Percentiles rank a stretch among this genome's conserved stretches.
These are phyloP conservation scores for Rhizopus stolonifer DNA, from an alignment of 371 early-diverging fungal genomes.

Conservation along the genomic window DNA sequence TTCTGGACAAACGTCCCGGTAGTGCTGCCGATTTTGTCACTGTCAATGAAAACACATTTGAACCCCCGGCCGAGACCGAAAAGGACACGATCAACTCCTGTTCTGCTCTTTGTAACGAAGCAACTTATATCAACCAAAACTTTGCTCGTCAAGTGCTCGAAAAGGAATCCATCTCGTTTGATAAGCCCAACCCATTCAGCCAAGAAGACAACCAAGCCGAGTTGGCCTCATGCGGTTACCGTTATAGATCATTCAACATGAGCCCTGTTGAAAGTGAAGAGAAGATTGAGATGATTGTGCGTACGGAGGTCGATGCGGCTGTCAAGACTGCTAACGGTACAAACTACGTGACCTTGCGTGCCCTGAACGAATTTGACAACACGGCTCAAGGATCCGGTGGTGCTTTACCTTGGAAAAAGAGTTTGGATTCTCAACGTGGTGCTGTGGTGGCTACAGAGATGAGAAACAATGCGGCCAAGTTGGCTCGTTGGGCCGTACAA, in stretches of 20 bases:
- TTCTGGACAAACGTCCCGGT: constrained; percentile 91
- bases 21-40: constrained; percentile 76
- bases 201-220: constrained; percentile 53
- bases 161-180: constrained; percentile 50
- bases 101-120: constrained; percentile 82
- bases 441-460: constrained; percentile 96
- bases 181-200: constrained; percentile 79
- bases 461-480: constrained; percentile 95
- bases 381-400: constrained; percentile 86
- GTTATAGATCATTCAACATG: constrained; percentile 82
- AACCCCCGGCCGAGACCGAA: constrained; percentile 89
- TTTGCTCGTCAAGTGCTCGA: constrained; percentile 85
- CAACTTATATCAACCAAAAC: constrained; percentile 86
- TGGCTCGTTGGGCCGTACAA: constrained; percentile 94
- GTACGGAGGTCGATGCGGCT: constrained; percentile 90
- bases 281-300: constrained; percentile 71
- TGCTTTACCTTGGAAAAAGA: constrained; percentile 93
- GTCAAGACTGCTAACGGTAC: constrained; percentile 60
- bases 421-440: constrained; percentile 94
- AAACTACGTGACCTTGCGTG: constrained; percentile 70
- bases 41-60: constrained; percentile 94
- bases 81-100: constrained; percentile 91
- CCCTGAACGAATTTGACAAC: constrained; percentile 92
- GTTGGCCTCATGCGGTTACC: constrained; percentile 78
- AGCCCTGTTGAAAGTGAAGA: constrained; percentile 35